phyloP scores from a whole-genome alignment of 2,329 filamentous ascomycete species.

The Graphium sp. region DNA sequence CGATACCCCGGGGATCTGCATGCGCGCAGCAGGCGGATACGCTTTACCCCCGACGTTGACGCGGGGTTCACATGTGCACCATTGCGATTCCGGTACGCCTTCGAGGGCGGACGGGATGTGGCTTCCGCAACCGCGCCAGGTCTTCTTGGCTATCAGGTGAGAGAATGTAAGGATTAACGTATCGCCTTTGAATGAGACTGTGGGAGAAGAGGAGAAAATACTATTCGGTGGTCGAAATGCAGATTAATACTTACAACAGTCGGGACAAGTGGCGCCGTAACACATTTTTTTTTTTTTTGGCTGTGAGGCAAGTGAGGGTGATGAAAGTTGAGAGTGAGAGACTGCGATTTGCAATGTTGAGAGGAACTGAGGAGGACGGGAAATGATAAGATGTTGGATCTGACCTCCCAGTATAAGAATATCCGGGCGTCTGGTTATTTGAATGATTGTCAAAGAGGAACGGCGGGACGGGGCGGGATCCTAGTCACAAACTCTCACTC shows the following conservation, averaged over 20 bases:
- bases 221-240: too few species aligned
- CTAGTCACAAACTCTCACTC: too few species aligned
- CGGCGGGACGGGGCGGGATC: too few species aligned
- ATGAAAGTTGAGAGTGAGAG: too few species aligned
- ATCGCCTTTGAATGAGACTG: too few species aligned
- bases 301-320: background rate
- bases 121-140: conserved; percentile 31
- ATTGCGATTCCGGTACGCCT: conserved; percentile 23
- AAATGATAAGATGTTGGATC: too few species aligned
- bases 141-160: conserved; percentile 20
- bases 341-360: too few species aligned
- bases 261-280: conserved; percentile 10
- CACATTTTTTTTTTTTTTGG: conserved; percentile 8
- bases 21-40: conserved; percentile 25
- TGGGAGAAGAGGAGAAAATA: too few species aligned
- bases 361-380: too few species aligned
- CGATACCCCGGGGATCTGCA: conserved; percentile 18
- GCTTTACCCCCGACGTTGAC: conserved; percentile 23
- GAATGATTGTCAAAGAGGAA: too few species aligned
- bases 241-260: conserved; percentile 7
- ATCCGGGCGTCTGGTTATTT: too few species aligned
- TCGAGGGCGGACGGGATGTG: conserved; percentile 27
- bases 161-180: background rate
- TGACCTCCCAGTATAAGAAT: too few species aligned
- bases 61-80: conserved; percentile 29